phyloP scores from a whole-genome alignment of 371 early-diverging fungal species.

The Mucor indicus region DNA sequence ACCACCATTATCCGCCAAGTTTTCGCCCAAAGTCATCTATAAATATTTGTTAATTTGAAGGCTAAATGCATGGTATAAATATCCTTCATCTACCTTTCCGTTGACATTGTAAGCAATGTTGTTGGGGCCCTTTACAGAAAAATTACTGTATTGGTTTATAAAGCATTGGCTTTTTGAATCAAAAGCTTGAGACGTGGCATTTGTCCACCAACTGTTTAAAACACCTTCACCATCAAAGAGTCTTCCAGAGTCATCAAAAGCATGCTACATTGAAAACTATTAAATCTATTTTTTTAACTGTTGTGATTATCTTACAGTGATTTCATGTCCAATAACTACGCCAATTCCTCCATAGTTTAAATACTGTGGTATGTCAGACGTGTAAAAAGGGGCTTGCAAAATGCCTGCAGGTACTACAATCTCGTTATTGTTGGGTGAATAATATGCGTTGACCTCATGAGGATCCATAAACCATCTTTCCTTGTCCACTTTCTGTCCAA shows the following conservation, averaged over 20 bases:
- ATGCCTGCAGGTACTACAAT: constrained; percentile 63
- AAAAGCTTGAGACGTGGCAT: constrained; percentile 40
- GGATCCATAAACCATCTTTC: constrained; percentile 45
- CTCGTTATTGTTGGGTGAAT: constrained; percentile 19
- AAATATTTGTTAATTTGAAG: too few relatives aligned
- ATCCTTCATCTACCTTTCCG: constrained; percentile 33
- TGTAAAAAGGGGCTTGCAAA: constrained; percentile 46
- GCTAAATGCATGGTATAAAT: too few relatives aligned
- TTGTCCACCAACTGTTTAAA: constrained; percentile 65
- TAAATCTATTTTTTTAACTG: too few relatives aligned
- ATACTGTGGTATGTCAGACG: constrained; percentile 42
- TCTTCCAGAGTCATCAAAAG: constrained; percentile 48
- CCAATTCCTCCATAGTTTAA: constrained; percentile 64
- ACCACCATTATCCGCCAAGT: constrained; percentile 79
- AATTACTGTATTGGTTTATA: constrained; percentile 58
- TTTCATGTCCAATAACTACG: constrained; percentile 58
- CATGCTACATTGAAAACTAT: too few relatives aligned
- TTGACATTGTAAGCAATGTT: constrained; percentile 30
- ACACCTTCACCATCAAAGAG: constrained; percentile 43
- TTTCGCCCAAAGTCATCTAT: constrained; percentile 65
- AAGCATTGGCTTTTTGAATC: constrained; percentile 54
- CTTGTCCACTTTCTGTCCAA: constrained; percentile 30
- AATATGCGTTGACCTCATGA: constrained; percentile 53
- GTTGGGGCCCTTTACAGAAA: constrained; percentile 25
- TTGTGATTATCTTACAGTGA: constrained; percentile 55